Evolutionary conservation across 371 early-diverging fungal genomes (phyloP).

Genomic region (Saksenaea vasiformis): DNA sequence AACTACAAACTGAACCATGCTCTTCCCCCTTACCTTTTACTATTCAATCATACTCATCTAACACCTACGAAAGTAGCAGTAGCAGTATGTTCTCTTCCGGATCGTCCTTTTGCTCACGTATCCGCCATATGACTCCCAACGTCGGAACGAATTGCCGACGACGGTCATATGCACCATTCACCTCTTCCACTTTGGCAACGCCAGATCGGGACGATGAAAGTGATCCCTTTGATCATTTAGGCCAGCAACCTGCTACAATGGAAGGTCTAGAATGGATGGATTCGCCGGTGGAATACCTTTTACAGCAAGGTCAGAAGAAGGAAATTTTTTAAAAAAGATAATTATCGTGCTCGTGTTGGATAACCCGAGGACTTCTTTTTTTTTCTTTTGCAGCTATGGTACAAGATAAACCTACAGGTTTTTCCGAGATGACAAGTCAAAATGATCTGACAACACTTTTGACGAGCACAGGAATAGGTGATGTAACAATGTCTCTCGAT

Average conservation of each 20-base stretch:
- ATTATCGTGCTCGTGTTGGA: neutral
- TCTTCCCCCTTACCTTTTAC: conserved; percentile 21
- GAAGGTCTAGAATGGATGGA: conserved; percentile 1
- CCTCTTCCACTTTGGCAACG: conserved; percentile 30
- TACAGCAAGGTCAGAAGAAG: conserved; percentile 14
- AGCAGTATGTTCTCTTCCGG: conserved; percentile 2
- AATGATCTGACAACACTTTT: neutral
- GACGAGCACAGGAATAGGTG: neutral
- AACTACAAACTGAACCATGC: conserved; percentile 12
- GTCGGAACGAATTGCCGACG: neutral
- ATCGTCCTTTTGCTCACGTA: conserved; percentile 12
- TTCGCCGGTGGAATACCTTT: neutral
- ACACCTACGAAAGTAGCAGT: conserved; percentile 3
- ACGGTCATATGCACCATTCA: conserved; percentile 28
- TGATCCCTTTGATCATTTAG: conserved; percentile 23
- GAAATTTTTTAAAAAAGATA: neutral
- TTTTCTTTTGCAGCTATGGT: neutral
- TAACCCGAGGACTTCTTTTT: neutral
- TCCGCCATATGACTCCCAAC: neutral
- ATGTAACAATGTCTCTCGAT: neutral
- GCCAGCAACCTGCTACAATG: neutral
- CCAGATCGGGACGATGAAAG: conserved; percentile 31
- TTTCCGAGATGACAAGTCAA: neutral
- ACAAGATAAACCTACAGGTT: neutral
- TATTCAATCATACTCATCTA: conserved; percentile 11